Evolutionary conservation across 192 early-diverging fungal species (phyloP).

Genomic region (Podila clonocystis): DNA sequence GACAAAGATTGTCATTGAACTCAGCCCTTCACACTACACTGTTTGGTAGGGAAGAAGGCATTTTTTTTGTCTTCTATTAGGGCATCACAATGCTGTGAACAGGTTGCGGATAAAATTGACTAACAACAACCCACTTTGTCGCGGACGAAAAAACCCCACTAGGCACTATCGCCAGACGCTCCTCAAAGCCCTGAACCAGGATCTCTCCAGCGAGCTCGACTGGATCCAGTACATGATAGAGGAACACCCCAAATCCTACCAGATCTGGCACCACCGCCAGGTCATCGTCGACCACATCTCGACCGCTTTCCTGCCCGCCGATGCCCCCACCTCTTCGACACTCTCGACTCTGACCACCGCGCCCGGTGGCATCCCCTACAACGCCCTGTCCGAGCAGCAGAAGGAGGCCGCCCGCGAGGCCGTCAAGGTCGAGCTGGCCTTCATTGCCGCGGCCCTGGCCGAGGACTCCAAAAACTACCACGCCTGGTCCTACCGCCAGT

Average conservation of each 20-base stretch:
- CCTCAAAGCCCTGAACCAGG: conserved; percentile 71
- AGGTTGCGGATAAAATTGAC: no score
- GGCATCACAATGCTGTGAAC: not conserved
- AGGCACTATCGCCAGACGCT: conserved; percentile 88
- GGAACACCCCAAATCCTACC: conserved; percentile 93
- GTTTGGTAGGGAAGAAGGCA: conserved; percentile 73
- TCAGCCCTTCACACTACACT: conserved; percentile 95
- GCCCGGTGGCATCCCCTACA: conserved; percentile 15
- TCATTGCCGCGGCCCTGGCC: conserved; percentile 74
- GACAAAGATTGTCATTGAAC: conserved; percentile 80
- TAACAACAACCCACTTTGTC: no score
- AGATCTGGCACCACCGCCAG: conserved; percentile 94
- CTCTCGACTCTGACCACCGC: not conserved
- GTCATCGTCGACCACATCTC: conserved; percentile 65
- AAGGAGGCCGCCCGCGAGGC: conserved; percentile 47
- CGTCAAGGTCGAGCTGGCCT: conserved; percentile 71
- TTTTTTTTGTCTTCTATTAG: no score
- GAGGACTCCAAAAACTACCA: conserved; percentile 98
- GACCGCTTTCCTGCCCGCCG: conserved; percentile 3
- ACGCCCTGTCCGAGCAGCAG: conserved; percentile 38
- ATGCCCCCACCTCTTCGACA: conserved; percentile 21
- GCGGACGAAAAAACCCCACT: not conserved
- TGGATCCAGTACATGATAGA: conserved; percentile 78
- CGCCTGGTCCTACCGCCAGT: conserved; percentile 98
- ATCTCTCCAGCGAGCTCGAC: conserved; percentile 78